Evolutionary conservation across 768 basidiomycete genomes (phyloP).

Genomic region (Mycena epipterygia): DNA sequence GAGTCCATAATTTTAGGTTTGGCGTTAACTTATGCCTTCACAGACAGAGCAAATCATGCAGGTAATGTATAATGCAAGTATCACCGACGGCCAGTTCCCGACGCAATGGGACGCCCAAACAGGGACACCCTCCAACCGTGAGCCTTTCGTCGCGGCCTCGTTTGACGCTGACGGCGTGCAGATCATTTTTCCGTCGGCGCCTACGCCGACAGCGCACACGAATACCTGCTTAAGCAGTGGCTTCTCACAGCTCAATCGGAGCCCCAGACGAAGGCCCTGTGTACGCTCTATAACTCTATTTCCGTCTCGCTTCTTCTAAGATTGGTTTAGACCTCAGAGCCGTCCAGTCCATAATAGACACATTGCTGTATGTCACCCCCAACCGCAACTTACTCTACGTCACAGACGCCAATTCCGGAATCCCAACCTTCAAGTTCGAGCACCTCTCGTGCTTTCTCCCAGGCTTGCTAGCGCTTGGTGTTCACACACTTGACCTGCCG

Average conservation of each 20-base stretch:
- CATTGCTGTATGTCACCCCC: slow-evolving; percentile 70
- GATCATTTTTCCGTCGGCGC: slow-evolving; percentile 68
- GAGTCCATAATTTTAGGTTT: background rate
- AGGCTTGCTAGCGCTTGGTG: slow-evolving; percentile 75
- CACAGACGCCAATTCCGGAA: slow-evolving; percentile 59
- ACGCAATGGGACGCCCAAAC: slow-evolving; percentile 61
- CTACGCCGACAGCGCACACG: slow-evolving; percentile 73
- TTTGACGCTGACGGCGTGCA: slow-evolving; percentile 31
- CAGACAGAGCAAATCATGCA: slow-evolving; percentile 63
- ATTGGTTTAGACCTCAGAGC: slow-evolving; percentile 57
- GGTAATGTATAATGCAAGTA: slow-evolving; percentile 61
- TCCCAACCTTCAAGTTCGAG: slow-evolving; percentile 63
- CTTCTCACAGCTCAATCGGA: slow-evolving; percentile 64
- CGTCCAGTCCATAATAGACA: slow-evolving; percentile 66
- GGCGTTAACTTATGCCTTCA: slow-evolving; percentile 53
- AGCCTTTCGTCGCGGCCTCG: background rate
- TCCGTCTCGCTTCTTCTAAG: background rate
- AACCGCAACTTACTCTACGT: slow-evolving; percentile 73
- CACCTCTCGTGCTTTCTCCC: slow-evolving; percentile 82
- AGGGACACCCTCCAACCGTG: slow-evolving; percentile 62
- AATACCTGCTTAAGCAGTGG: slow-evolving; percentile 78
- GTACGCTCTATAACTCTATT: slow-evolving; percentile 50
- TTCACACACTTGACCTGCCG: slow-evolving; percentile 59
- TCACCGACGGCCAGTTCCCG: slow-evolving; percentile 66
- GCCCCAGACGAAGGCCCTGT: slow-evolving; percentile 61